Conservation (phyloP, 2,329 filamentous ascomycete species). For the Cladophialophora chaetospira region DNA sequence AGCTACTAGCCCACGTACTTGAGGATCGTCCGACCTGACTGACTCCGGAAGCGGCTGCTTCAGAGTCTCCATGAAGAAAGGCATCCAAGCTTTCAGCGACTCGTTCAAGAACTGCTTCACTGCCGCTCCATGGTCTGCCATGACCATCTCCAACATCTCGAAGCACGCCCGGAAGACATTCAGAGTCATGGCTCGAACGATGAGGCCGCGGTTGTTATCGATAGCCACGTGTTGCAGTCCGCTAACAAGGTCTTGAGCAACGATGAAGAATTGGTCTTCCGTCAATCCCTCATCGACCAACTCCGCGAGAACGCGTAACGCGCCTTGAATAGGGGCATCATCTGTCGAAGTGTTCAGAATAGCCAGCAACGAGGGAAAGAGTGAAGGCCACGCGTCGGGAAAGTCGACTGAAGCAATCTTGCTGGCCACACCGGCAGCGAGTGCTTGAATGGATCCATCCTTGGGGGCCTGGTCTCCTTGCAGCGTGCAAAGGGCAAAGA, state of each 20-base stretch:
- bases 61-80: conserved; percentile 80
- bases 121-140: conserved; percentile 84
- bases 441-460: conserved; percentile 24
- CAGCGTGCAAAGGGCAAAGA: conserved; percentile 75
- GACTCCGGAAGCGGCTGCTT: conserved; percentile 67
- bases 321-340: conserved; percentile 82
- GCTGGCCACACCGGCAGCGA: conserved; percentile 81
- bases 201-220: conserved; percentile 71
- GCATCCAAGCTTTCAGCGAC: conserved; percentile 78
- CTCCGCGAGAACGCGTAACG: conserved; percentile 82
- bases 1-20: conserved; percentile 79
- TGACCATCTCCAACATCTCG: conserved; percentile 93
- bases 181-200: conserved; percentile 79
- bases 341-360: conserved; percentile 71
- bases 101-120: conserved; percentile 90
- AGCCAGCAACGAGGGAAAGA: conserved; percentile 77
- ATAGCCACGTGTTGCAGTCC: conserved; percentile 80
- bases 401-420: conserved; percentile 95
- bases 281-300: conserved; percentile 91
- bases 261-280: conserved; percentile 91
- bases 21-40: conserved; percentile 44
- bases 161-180: conserved; percentile 90
- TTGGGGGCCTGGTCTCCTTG: conserved; percentile 52
- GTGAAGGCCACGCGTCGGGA: conserved; percentile 89
- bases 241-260: conserved; percentile 82